Evolutionary conservation across 345 rosid species (phyloP), one percentile per base, ranked within the genome.

Genomic region (Sonneratia caseolaris): DNA sequence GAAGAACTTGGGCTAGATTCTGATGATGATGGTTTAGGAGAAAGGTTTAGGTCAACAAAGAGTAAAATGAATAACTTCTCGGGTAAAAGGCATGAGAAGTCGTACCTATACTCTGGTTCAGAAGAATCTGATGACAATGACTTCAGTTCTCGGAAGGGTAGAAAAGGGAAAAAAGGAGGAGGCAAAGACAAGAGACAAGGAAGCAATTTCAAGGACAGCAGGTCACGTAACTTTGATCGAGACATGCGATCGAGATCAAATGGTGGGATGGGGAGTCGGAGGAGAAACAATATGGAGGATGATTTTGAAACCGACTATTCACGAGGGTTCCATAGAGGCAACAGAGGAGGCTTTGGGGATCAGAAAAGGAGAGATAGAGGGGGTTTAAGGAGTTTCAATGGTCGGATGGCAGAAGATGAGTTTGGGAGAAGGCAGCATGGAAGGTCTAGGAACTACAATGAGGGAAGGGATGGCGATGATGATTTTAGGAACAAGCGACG

Each of bases 1-100:
- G 90, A 86, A 40, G 93, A 87, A 51, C 76, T 77, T 66, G 88
- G 79, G 35, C 75, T 80, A 5, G 79, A 76, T 76, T 91, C 95
- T 37, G 98, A 87, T 77, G 68, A 65, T 71, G 86, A 84, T 35
- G 82, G 78, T 77, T 68, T 77, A 18, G 82, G 73, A 8, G 76
- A 72, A 68, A 80, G 81, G 53, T 78, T 73, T 18, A 70, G 74
- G 24, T 76, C 80, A 55, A 78, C 76, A 59, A 67, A 68, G 57
- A 68, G 75, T 73, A 82, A 77, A 77, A 68, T 66, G 15, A 73
- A 71, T 53, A 78, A 76, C 69, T 51, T 64, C 66, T 72, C 78
- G 2, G 61, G 75, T 32, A 70, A 85, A 76, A 83, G 78, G 27
- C 79, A 80, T 74, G 38, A 74, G 75, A 79, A 74, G 69, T 83